Percentiles rank a stretch among this genome's conserved stretches.
These are phyloP conservation scores for Cadophora malorum DNA, from an alignment of 2,329 filamentous ascomycete species.

Conservation along the genomic window DNA sequence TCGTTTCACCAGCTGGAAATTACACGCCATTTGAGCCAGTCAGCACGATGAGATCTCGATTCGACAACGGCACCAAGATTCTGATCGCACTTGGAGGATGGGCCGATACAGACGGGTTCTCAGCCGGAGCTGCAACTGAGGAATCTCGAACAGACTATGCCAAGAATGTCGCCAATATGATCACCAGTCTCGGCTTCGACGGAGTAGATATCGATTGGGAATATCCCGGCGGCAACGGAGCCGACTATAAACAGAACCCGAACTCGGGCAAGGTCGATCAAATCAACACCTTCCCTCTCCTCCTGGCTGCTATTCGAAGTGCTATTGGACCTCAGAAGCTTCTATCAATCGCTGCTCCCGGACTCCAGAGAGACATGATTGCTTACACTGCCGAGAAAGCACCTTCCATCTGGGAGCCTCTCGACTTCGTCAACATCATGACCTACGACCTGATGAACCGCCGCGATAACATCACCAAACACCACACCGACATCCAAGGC, in stretches of 20 bases:
- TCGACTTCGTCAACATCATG: constrained; percentile 76
- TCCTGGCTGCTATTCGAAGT: constrained; percentile 63
- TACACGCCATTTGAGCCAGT: constrained; percentile 35
- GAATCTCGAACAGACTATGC: constrained; percentile 64
- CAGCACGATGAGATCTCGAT: constrained; percentile 41
- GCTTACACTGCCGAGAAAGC: constrained; percentile 66
- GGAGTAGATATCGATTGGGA: constrained; percentile 54
- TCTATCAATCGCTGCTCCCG: constrained; percentile 73
- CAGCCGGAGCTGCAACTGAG: constrained; percentile 58
- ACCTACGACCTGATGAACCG: constrained; percentile 75
- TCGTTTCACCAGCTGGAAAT: constrained; percentile 30
- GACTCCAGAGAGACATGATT: constrained; percentile 68
- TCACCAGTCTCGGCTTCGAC: constrained; percentile 67
- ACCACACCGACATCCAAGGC: constrained; percentile 66
- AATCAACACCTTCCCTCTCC: constrained; percentile 66
- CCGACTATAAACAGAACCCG: constrained; percentile 70
- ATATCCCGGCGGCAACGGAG: constrained; percentile 63
- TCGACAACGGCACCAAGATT: constrained; percentile 62
- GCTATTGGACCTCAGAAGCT: constrained; percentile 63
- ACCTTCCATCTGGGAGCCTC: constrained; percentile 61
- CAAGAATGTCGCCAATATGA: constrained; percentile 67
- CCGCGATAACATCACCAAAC: constrained; percentile 66
- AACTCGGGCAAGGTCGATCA: constrained; percentile 67
- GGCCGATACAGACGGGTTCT: constrained; percentile 72
- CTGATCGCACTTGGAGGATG: constrained; percentile 78